Evolutionary conservation across 345 rosid genomes (phyloP).

Genomic region (Eucalyptus urophylla): DNA sequence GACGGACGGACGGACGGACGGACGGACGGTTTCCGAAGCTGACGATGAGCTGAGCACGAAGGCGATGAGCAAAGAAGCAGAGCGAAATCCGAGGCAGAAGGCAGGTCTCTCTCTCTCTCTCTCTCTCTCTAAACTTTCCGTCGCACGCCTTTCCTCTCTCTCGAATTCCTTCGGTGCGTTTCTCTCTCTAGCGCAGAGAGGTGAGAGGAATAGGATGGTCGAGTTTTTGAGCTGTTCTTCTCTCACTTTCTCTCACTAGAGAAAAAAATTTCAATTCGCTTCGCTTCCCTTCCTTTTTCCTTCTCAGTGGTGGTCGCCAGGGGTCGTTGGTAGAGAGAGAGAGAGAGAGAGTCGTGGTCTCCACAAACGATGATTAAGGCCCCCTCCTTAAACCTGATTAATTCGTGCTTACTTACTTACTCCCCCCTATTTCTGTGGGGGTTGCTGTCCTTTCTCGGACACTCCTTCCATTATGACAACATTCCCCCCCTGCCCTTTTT

Average conservation of each 20-base stretch:
- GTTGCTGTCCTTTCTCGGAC: not conserved
- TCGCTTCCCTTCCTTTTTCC: not conserved
- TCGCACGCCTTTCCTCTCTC: not conserved
- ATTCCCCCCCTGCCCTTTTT: not conserved
- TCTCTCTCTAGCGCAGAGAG: not conserved
- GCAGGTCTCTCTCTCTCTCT: not conserved
- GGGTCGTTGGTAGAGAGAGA: not conserved
- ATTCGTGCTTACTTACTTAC: not conserved
- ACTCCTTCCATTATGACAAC: not conserved
- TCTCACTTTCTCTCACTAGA: not conserved
- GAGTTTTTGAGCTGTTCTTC: not conserved
- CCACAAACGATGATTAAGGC: not conserved
- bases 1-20: not conserved
- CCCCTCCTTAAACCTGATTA: not conserved
- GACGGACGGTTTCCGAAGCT: not conserved
- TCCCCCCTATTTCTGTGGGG: not conserved
- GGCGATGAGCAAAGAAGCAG: not conserved
- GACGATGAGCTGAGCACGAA: not conserved
- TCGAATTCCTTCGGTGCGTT: not conserved
- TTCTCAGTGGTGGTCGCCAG: not conserved
- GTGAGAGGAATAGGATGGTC: not conserved
- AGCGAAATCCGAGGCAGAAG: not conserved
- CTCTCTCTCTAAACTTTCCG: not conserved
- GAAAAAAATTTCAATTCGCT: not conserved
- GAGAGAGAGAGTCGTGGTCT: not conserved